These are phyloP conservation scores for Magnolia officinalis DNA, from an alignment of 164 flowering plant genomes.

Conservation along the genomic window DNA sequence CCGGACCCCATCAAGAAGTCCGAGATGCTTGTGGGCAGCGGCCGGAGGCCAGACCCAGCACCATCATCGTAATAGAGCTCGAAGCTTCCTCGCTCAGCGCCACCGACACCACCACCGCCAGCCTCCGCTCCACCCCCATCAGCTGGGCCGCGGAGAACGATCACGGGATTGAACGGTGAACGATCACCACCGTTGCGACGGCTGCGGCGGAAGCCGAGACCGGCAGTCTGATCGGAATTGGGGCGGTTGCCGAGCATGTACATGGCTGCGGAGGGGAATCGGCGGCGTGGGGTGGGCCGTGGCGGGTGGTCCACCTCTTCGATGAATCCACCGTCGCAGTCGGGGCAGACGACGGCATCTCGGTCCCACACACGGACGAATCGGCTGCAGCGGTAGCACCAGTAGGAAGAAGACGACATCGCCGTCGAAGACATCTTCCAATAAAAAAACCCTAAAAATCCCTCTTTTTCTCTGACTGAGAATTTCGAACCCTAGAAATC, in stretches of 20 bases:
- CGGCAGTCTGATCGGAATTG: conserved; percentile 15
- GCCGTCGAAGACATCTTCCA: conserved; percentile 21
- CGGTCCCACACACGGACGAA: conserved; percentile 30
- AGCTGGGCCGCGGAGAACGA: conserved; percentile 54
- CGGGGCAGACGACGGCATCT: conserved; percentile 38
- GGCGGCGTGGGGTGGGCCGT: conserved; percentile 20
- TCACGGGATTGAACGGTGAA: conserved; percentile 61
- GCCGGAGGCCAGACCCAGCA: conserved; percentile 65
- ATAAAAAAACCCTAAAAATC: conserved; percentile 2
- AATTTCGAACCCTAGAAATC: background rate
- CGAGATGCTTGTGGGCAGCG: conserved; percentile 63
- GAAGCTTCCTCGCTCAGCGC: conserved; percentile 30
- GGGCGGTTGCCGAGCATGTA: conserved; percentile 29
- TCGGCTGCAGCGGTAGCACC: conserved; percentile 66
- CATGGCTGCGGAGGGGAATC: conserved; percentile 38
- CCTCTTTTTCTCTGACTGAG: conserved; percentile 1
- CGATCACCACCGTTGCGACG: conserved; percentile 44
- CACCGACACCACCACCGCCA: conserved; percentile 18
- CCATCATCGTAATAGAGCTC: conserved; percentile 75
- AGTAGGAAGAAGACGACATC: conserved; percentile 31
- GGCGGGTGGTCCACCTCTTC: conserved; percentile 42
- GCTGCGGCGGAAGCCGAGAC: conserved; percentile 28
- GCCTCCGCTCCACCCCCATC: conserved; percentile 13
- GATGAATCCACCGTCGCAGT: conserved; percentile 62
- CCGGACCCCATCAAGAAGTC: conserved; percentile 78